Evolutionary conservation across 2,329 filamentous ascomycete species (phyloP), one percentile per base, ranked within the genome.

Genomic region (Venturia pyrina): DNA sequence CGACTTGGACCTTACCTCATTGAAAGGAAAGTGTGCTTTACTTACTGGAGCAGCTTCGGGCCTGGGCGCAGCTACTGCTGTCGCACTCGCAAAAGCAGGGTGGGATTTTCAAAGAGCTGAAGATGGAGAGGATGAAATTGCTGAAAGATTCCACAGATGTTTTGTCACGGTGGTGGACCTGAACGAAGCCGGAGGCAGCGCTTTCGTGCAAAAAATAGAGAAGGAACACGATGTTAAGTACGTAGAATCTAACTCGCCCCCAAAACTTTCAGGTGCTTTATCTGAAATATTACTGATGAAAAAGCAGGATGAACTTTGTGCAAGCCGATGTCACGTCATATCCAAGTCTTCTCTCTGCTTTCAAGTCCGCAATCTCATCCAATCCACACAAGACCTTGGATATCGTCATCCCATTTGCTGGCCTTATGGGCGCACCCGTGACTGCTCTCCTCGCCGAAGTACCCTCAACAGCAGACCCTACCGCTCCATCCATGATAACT

Each of bases 241-340:
- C 19, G 37, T 59, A 11, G 7, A 40, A 40, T 2, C 28, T 28
- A 28, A 28, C 4, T 28, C 28, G 28, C 28, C 2, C 28, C 2
- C 28, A 28, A 4, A 28, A 2, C 4, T 28, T 4, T 28, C 28
- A 28, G 28, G 28, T 28, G 28, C 28, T 4, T 4, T 28, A 28
- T 28, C 11, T 40, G 37, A 7, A 40, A 8, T 11, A 40, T 40
- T 40, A 40, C 11, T 40, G 11, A 40, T 11, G 6, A 7, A 40
- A 11, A 5, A n/a, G 10, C 62, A 69, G 67, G 1, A 72, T 73
- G 5, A 70, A 72, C 24, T 76, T 75, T 57, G 71, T 72, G 10
- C 65, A 68, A 41, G 72, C 71, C 62, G 72, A 77, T 66, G 73
- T 76, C 7, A 70, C 70, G 4, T 70, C 70, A 6, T 75, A 73